phyloP scores from a whole-genome alignment of 2,329 filamentous ascomycete species.

The Zasmidium angulare region DNA sequence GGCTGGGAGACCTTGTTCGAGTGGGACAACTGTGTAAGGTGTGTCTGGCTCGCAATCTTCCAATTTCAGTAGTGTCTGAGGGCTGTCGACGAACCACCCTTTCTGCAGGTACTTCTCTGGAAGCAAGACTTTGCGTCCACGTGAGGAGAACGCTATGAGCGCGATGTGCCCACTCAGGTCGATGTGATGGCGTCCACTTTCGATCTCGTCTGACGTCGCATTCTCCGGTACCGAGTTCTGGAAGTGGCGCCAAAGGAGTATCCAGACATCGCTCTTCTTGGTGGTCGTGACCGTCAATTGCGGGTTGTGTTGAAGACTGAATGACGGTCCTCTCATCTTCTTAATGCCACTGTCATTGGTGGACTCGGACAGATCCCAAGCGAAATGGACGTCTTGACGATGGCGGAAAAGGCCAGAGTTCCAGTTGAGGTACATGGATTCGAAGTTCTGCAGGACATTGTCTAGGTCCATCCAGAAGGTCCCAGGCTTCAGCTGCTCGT shows the following conservation, averaged over 20 bases:
- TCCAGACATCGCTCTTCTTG: conserved; percentile 68
- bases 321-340: conserved; percentile 58
- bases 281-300: conserved; percentile 58
- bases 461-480: conserved; percentile 93
- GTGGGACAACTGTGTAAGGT: conserved; percentile 65
- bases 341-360: conserved; percentile 30
- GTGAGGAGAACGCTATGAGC: conserved; percentile 73
- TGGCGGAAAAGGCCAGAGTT: conserved; percentile 79
- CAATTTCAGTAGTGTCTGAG: conserved; percentile 81
- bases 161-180: conserved; percentile 74
- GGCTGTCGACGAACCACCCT: conserved; percentile 88
- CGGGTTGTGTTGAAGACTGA: conserved; percentile 69
- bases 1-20: conserved; percentile 75
- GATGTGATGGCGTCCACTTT: conserved; percentile 42
- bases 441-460: conserved; percentile 85
- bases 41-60: conserved; percentile 57
- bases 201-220: conserved; percentile 35
- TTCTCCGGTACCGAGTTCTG: conserved; percentile 29
- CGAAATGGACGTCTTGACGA: conserved; percentile 86
- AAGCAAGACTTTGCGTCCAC: conserved; percentile 71
- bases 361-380: conserved; percentile 63
- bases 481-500: conserved; percentile 57
- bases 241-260: conserved; percentile 85
- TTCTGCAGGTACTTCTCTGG: conserved; percentile 70
- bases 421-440: conserved; percentile 97